Base-by-base conservation (phyloP, 2,329 filamentous ascomycete genomes). In the Plenodomus lindquistii region DNA sequence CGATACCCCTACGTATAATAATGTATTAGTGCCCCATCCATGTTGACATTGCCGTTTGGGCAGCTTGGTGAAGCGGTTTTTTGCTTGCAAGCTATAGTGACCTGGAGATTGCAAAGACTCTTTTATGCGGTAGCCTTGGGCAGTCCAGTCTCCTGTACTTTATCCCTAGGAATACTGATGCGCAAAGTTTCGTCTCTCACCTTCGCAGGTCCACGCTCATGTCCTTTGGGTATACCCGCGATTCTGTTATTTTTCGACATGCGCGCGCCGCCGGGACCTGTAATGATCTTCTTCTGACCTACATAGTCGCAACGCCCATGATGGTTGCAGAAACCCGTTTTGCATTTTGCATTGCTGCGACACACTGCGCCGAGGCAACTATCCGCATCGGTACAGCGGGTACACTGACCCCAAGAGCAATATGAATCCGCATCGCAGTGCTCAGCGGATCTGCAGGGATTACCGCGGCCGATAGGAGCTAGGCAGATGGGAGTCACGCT, bases 311-410 rank as follows among this genome's bases (percentile, higher is more conserved):
- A 72, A 0, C 58, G 50, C 0, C 62, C 67, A 27, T 63, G 44
- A 1, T 40, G 39, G 17, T 71, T 72, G 29, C 69, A 72, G 39
- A 58, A 66, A 0, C 67, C 67, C 0, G 67, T 70, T 42, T 66
- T 69, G 31, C 69, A 71, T n/a, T 50, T 57, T 24, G 63, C 61
- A 31, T 59, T 64, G 21, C 50, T 61, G 24, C 50, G 58, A 49
- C 69, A 72, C 0, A 40, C 42, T 0, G 52, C 50, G 4, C 67
- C 67, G 4, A 67, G 54, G 41, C 67, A 70, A 1, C 54, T 44
- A 17, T 63, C 62, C 0, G 18, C 37, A 0, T 46, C 4, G 0
- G 24, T 44, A 36, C 69, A 72, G 0, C 50, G 21, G 7, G 51
- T 55, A 40, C 69, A 72, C 1, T 52, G 9, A 2, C 65, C 63